phyloP scores from a whole-genome alignment of 2,329 filamentous ascomycete species.

The Fusarium succisae region DNA sequence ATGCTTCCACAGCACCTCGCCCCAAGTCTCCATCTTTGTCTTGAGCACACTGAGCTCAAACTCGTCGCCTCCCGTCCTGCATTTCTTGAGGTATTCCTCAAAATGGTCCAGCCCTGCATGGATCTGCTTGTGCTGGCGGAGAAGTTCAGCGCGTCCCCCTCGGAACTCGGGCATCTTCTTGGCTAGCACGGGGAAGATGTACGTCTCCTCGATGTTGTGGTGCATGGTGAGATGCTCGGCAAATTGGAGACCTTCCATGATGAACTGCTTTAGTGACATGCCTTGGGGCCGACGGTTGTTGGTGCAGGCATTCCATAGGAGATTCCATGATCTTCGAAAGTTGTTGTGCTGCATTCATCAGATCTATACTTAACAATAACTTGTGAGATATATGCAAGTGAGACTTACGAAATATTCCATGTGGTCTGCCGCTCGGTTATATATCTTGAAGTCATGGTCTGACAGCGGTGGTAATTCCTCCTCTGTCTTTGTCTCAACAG shows the following conservation, averaged over 20 bases:
- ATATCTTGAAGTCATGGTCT: constrained; percentile 71
- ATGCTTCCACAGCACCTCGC: constrained; percentile 81
- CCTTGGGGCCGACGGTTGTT: constrained; percentile 66
- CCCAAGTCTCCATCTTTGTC: constrained; percentile 80
- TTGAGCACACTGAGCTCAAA: constrained; percentile 69
- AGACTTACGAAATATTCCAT: constrained; percentile 76
- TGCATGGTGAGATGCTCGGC: constrained; percentile 76
- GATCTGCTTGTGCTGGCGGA: constrained; percentile 81
- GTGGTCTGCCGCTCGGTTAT: constrained; percentile 77
- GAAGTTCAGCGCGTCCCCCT: constrained; percentile 62
- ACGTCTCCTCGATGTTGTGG: constrained; percentile 83
- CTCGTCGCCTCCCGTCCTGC: constrained; percentile 69
- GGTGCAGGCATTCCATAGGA: constrained; percentile 73
- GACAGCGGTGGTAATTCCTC: constrained; percentile 68
- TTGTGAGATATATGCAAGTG: not conserved
- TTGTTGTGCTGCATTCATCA: constrained; percentile 69
- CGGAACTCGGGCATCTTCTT: constrained; percentile 82
- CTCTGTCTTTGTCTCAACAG: constrained; percentile 22
- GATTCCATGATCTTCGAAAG: constrained; percentile 79
- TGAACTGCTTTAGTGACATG: constrained; percentile 75
- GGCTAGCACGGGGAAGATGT: constrained; percentile 83
- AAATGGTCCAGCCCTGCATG: constrained; percentile 78
- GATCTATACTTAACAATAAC: too few relatives aligned
- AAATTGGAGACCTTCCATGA: constrained; percentile 75
- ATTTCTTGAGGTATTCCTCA: constrained; percentile 71